Evolutionary conservation across 2,329 filamentous ascomycete species (phyloP), one percentile per base, ranked within the genome.

Genomic region (Tolypocladium pustulatum): DNA sequence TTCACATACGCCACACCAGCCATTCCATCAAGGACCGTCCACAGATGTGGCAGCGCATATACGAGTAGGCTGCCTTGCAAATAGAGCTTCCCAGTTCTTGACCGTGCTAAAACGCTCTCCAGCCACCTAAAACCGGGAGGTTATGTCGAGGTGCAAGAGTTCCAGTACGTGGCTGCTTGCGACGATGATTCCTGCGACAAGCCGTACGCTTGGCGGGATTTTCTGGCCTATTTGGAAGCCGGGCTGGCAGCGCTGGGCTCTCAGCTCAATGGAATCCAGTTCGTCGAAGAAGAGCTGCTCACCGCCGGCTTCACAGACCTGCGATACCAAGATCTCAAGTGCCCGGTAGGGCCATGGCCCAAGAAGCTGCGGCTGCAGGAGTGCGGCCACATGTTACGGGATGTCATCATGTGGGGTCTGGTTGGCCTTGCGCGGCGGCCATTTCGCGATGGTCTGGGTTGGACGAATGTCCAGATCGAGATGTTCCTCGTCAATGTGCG

Each of bases 71-170:
- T 30, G 1, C 15, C 37, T 8, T 51, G 15, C 22, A 27, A 27
- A 6, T 32, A 2, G 25, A n/a, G 49, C 37, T 22, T n/a, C 30
- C 3, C 2, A 4, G 9, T 2, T 4, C 15, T n/a, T 6, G 37
- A 2, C 38, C 51, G 32, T n/a, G n/a, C 34, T 51, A 9, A 41
- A n/a, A 34, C 13, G 3, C 22, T 32, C 4, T 2, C 17, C 49
- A 80, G 78, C 57, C 78, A 81, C 62, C 68, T 81, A 10, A 80
- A 80, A 60, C 79, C 79, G 1, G 79, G 79, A 36, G 79, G 78
- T 32, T 81, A 76, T 58, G 69, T 81, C 32, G 79, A 82, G 62
- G 64, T 80, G 30, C 76, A 79, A 59, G 79, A 81, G 46, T 72
- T 81, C 46, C 67, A 74, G 46, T 73, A 75, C 63, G 62, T 62